These are phyloP conservation scores for Limnomonas spitsbergensis DNA, from an alignment of 139 green algal genomes.

Conservation along the genomic window DNA sequence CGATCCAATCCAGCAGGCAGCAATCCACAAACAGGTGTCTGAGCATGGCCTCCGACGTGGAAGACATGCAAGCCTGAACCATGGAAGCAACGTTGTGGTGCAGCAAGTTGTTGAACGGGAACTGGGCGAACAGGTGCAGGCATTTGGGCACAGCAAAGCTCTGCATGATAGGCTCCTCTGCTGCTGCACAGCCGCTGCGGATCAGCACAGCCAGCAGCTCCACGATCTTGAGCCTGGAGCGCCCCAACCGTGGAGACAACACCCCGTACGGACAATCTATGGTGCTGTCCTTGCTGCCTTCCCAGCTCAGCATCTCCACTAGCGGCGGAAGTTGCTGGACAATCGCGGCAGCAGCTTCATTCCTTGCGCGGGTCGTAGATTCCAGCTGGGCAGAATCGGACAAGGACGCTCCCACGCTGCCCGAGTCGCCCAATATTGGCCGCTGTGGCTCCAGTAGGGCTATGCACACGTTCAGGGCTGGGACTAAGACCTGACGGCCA, in stretches of 20 bases:
- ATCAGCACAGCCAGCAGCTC: conserved; percentile 78
- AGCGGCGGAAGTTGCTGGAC: conserved; percentile 50
- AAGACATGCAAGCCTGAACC: conserved; percentile 46
- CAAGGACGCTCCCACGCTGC: background rate
- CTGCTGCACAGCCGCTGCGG: conserved; percentile 51
- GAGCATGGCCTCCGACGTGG: conserved; percentile 43
- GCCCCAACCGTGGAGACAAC: conserved; percentile 68
- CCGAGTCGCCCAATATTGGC: background rate
- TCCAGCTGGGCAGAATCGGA: conserved; percentile 31
- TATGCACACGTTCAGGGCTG: conserved; percentile 59
- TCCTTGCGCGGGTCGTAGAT: conserved; percentile 17
- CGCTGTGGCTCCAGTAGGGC: conserved; percentile 12
- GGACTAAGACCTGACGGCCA: conserved; percentile 44
- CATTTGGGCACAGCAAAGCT: conserved; percentile 48
- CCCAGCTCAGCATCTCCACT: conserved; percentile 50
- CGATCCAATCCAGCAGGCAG: conserved; percentile 14
- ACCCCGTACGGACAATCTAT: conserved; percentile 77
- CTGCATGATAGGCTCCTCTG: conserved; percentile 56
- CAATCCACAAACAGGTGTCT: conserved; percentile 65
- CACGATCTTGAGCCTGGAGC: conserved; percentile 67
- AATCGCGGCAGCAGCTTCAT: conserved; percentile 45
- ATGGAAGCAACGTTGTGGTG: conserved; percentile 71
- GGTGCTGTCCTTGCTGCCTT: background rate
- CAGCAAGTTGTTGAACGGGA: conserved; percentile 90
- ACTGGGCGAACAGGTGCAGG: conserved; percentile 71